Percentiles rank a stretch among this genome's conserved stretches.
Evolutionary conservation across 2,329 filamentous ascomycete species (phyloP).

Genomic region (Scedosporium dehoogii): DNA sequence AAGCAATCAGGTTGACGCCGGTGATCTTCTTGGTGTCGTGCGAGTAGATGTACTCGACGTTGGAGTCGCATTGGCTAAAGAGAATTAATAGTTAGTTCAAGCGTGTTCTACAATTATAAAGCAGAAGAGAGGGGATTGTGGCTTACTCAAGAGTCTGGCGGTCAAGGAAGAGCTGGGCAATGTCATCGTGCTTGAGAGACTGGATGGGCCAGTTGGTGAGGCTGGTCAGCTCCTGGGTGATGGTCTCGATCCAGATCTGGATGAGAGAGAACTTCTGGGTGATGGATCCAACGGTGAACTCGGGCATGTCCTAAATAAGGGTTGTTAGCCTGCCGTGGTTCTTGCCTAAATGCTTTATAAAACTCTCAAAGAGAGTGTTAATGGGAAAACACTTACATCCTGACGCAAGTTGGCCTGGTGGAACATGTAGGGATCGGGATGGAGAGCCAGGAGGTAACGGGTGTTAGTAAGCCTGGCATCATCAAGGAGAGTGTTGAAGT

Average conservation of each 20-base stretch:
- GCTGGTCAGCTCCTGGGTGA: slow-evolving; percentile 42
- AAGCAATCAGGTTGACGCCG: slow-evolving; percentile 37
- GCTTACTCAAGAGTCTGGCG: slow-evolving; percentile 38
- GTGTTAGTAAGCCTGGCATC: slow-evolving; percentile 42
- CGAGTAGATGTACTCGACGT: slow-evolving; percentile 33
- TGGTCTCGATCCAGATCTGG: slow-evolving; percentile 45
- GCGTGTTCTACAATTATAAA: too few species aligned
- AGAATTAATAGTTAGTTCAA: not conserved
- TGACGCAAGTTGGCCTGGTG: slow-evolving; percentile 60
- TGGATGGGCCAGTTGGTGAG: slow-evolving; percentile 22
- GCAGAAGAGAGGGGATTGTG: not conserved
- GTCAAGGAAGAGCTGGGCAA: slow-evolving; percentile 38
- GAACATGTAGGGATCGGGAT: slow-evolving; percentile 49
- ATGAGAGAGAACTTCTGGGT: slow-evolving; percentile 39
- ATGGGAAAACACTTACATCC: too few species aligned
- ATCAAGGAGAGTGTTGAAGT: slow-evolving; percentile 39
- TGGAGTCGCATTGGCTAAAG: slow-evolving; percentile 32
- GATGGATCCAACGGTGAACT: slow-evolving; percentile 37
- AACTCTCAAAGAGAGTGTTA: too few species aligned
- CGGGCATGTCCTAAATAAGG: slow-evolving; percentile 26
- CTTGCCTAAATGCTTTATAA: too few species aligned
- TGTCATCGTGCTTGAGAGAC: slow-evolving; percentile 30
- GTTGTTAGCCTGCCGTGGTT: not conserved
- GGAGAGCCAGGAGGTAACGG: slow-evolving; percentile 45
- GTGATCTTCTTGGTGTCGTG: slow-evolving; percentile 33